Percentiles rank a stretch among this genome's conserved stretches.
phyloP scores from a whole-genome alignment of 2,329 filamentous ascomycete species.

The Xylariaceae sp. region DNA sequence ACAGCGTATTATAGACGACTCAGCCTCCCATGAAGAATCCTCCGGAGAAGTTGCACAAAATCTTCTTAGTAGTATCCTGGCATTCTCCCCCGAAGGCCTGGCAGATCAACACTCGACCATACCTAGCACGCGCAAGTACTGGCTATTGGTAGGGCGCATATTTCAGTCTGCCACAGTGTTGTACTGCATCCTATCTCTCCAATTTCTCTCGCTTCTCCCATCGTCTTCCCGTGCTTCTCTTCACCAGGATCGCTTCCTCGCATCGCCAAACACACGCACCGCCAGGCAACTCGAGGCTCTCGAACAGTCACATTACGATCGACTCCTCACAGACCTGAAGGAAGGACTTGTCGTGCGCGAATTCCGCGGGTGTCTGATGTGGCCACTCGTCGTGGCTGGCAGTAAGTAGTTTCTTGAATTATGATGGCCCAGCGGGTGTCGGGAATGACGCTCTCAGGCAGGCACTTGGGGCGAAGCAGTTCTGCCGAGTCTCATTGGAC shows the following conservation, averaged over 20 bases:
- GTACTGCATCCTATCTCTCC: conserved; percentile 25
- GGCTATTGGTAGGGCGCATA: conserved; percentile 26
- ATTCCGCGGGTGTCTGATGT: conserved; percentile 24
- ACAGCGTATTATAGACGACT: not conserved
- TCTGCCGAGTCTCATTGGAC: too few relatives aligned
- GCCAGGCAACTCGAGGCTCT: conserved; percentile 3
- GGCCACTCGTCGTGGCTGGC: conserved; percentile 31
- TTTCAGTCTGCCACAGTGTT: conserved; percentile 27
- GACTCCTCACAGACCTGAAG: conserved; percentile 19
- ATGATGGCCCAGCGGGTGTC: too few relatives aligned
- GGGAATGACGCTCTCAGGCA: too few relatives aligned
- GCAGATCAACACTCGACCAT: conserved; percentile 11
- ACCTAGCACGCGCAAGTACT: conserved; percentile 15
- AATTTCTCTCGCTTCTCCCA: conserved; percentile 21
- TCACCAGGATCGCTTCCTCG: not conserved
- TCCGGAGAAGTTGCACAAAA: conserved; percentile 9
- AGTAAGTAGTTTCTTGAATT: too few relatives aligned
- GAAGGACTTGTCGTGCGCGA: conserved; percentile 10
- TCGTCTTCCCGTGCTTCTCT: not conserved
- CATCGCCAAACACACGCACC: not conserved
- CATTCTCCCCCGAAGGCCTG: conserved; percentile 27
- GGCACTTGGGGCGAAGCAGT: too few relatives aligned
- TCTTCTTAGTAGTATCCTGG: conserved; percentile 18
- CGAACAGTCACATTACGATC: conserved; percentile 10
- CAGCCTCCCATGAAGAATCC: not conserved